These are phyloP conservation scores for Amanita polypyramis DNA, from an alignment of 768 basidiomycete species.

Conservation along the genomic window DNA sequence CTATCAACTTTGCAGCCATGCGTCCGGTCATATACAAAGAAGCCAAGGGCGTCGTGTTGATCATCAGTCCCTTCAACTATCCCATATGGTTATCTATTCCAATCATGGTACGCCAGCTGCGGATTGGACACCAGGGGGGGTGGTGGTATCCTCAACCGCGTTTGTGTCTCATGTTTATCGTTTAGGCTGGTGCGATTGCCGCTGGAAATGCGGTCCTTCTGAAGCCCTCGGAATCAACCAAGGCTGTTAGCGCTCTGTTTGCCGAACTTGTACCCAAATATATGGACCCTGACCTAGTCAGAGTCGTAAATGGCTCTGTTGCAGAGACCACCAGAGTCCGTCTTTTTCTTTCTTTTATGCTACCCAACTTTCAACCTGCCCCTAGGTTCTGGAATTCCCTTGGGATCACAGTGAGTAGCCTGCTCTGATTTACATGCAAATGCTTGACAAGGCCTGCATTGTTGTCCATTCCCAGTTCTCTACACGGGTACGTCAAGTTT, in stretches of 20 bases:
- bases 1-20: constrained; percentile 45
- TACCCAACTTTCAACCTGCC: background rate
- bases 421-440: background rate
- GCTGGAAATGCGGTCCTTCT: constrained; percentile 65
- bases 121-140: background rate
- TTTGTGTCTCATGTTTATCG: too few species aligned
- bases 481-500: constrained; percentile 48
- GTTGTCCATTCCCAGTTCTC: constrained; percentile 29
- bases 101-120: constrained; percentile 38
- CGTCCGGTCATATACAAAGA: constrained; percentile 61
- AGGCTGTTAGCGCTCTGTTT: constrained; percentile 44
- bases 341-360: background rate
- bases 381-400: constrained; percentile 60
- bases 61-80: constrained; percentile 71
- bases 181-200: constrained; percentile 57
- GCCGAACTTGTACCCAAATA: constrained; percentile 68
- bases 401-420: constrained; percentile 43
- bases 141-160: too few species aligned
- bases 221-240: constrained; percentile 69
- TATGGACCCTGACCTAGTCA: constrained; percentile 54
- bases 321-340: constrained; percentile 48
- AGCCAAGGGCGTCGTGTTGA: constrained; percentile 64
- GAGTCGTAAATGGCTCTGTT: constrained; percentile 59
- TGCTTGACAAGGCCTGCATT: constrained; percentile 3
- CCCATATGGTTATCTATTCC: constrained; percentile 49